Evolutionary conservation across 441 rosid species (phyloP), one percentile per base, ranked within the genome.

Genomic region (Geranium incanum): DNA sequence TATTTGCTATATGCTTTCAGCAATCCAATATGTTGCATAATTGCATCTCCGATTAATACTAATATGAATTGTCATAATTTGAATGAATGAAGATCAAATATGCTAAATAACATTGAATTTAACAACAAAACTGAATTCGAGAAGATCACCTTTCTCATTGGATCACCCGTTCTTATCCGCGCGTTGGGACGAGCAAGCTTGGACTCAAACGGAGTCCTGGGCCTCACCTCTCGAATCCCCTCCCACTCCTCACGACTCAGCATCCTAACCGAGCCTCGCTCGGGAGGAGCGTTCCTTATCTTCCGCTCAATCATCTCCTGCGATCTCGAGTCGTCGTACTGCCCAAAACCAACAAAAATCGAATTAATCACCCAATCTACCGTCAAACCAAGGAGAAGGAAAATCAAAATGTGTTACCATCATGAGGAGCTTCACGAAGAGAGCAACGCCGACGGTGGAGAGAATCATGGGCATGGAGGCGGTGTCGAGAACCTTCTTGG

Each of bases 201-300:
- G 76, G 99, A 95, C 80, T 95, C 99, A 57, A 92, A 92, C 57
- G 97, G 98, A 63, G 98, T 92, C 85, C 97, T 85, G 15, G 99
- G 96, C 79, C 99, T 89, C 76, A 89, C 88, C 81, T 92, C 97
- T 69, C 91, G 83, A 71, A 92, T 69, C 72, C 84, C 83, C 66
- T 88, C 95, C 98, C 99, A 95, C 74, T 95, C 99, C 71, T 92
- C 93, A 16, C 85, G 95, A 45, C 78, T 82, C 18, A 95, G 81
- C 98, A 87, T 88, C 85, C 95, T 73, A 67, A 88, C 82, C 0
- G 90, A 84, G 75, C 98, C 99, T 86, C 84, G 91, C 71, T 86
- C 97, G 15, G 81, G 79, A 69, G 96, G 99, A 76, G 94, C 91
- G 70, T 92, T 83, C 77, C 86, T 84, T 74, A 92, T 95, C 83